These are phyloP conservation scores for Gossypium aridum DNA, from an alignment of 441 rosid genomes.

Conservation along the genomic window DNA sequence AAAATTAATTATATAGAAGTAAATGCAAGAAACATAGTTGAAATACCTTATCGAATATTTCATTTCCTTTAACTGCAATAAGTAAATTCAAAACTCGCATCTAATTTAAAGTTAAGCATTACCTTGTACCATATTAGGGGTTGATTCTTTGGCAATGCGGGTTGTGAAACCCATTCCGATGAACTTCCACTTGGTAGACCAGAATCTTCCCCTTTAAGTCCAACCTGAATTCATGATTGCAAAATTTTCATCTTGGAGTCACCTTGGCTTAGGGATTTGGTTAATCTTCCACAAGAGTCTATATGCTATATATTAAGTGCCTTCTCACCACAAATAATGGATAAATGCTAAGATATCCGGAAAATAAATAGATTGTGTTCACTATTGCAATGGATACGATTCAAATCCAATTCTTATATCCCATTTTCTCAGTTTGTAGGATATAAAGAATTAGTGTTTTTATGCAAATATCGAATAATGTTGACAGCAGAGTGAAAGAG, in stretches of 20 bases:
- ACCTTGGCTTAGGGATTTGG: neutral
- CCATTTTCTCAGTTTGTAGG: neutral
- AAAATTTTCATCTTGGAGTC: neutral
- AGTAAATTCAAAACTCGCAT: neutral
- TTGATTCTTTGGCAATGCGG: conserved; percentile 63
- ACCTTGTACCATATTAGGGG: conserved; percentile 98
- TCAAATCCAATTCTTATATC: neutral
- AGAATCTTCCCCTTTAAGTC: conserved; percentile 83
- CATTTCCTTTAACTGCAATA: neutral
- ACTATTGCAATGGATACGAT: neutral
- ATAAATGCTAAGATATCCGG: neutral
- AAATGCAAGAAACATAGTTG: neutral
- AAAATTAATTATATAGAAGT: neutral
- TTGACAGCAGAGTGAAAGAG: neutral
- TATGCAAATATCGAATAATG: neutral
- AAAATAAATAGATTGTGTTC: neutral
- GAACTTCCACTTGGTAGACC: conserved; percentile 64
- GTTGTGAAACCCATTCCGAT: conserved; percentile 57
- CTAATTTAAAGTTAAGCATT: conserved; percentile 8
- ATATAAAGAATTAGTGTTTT: neutral
- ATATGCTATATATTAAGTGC: neutral
- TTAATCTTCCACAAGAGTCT: neutral
- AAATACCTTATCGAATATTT: neutral
- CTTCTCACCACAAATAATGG: neutral
- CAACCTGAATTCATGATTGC: conserved; percentile 42